Evolutionary conservation across 1,284 basidiomycete species (phyloP), one percentile per base, ranked within the genome.

Genomic region (Tilletia indica): DNA sequence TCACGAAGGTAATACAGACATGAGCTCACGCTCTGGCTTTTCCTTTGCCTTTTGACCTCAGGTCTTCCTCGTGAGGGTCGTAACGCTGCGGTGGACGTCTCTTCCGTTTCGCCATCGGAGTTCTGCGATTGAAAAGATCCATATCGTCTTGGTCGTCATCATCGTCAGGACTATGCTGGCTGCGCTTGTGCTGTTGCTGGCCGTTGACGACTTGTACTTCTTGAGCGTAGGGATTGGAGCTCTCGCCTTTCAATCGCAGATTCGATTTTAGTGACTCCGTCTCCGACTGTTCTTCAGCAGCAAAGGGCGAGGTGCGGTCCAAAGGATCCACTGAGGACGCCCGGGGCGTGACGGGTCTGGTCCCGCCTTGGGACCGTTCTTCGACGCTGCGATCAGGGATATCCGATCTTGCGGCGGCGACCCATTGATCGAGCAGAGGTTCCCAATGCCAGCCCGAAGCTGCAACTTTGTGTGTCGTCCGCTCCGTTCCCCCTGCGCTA

Each of bases 51-150:
- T 58, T n/a, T 21, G 21, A 31, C 25, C 21, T n/a, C 56, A 3
- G 12, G n/a, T 58, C 56, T 34, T 39, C 31, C 9, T 64, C 61
- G 6, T 38, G 34, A 14, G 61, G 36, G 6, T 19, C 39, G 34
- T 64, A 64, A 4, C 61, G 61, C 21, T 64, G 34, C 36, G 61
- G 61, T 4, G 61, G 34, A 38, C 61, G 61, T 38, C 61, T 11
- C 39, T 21, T 25, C n/a, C 61, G 61, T 16, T 64, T 64, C 34
- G 61, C 34, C 16, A 38, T n/a, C 9, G 61, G 61, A 4, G 61
- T 64, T 25, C 61, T 25, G 36, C 61, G 61, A n/a, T 64, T 25
- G 36, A 64, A 64, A 16, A 64, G 61, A 34, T 64, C 61, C 61
- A 64, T 38, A 6, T 64, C 61, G 34, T 64, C 61, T 11, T 38